Percentiles rank a stretch among this genome's conserved stretches.
These are phyloP conservation scores for Angomonas ambiguus DNA, from an alignment of 208 protist genomes.

Conservation along the genomic window DNA sequence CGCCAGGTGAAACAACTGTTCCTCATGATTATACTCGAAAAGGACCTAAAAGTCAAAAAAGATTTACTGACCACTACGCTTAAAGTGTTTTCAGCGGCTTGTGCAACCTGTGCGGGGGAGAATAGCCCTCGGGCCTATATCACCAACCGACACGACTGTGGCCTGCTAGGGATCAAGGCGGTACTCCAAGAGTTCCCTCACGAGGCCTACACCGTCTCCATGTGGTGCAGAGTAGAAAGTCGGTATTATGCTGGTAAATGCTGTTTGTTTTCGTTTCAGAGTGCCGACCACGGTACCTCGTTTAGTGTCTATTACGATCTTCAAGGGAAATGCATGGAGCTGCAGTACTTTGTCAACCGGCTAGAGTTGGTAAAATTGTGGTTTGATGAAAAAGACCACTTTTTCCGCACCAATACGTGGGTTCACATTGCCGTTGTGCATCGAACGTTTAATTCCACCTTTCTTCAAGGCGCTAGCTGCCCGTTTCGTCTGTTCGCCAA, in stretches of 20 bases:
- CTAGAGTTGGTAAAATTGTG: background rate
- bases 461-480: slow-evolving; percentile 8
- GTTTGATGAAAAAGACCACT: background rate
- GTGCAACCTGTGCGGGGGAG: slow-evolving; percentile 1
- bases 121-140: slow-evolving; percentile 25
- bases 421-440: slow-evolving; percentile 8
- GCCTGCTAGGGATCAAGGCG: slow-evolving; percentile 48
- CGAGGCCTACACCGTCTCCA: slow-evolving; percentile 68
- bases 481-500: slow-evolving; percentile 48
- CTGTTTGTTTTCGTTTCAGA: slow-evolving; percentile 28
- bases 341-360: background rate
- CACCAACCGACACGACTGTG: slow-evolving; percentile 26
- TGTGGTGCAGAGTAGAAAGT: slow-evolving; percentile 62
- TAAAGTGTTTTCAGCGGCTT: slow-evolving; percentile 51
- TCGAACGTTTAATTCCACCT: slow-evolving; percentile 14
- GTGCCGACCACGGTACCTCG: slow-evolving; percentile 21
- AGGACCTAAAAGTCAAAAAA: slow-evolving; percentile 25
- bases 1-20: slow-evolving; percentile 75
- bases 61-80: slow-evolving; percentile 39
- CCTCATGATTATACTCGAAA: slow-evolving; percentile 44
- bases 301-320: slow-evolving; percentile 24
- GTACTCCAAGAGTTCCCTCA: slow-evolving; percentile 47
- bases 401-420: slow-evolving; percentile 2
- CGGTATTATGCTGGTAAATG: background rate
- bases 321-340: background rate